These are phyloP conservation scores for Ophiostoma perfectum DNA, from an alignment of 2,329 filamentous ascomycete species.

Conservation along the genomic window DNA sequence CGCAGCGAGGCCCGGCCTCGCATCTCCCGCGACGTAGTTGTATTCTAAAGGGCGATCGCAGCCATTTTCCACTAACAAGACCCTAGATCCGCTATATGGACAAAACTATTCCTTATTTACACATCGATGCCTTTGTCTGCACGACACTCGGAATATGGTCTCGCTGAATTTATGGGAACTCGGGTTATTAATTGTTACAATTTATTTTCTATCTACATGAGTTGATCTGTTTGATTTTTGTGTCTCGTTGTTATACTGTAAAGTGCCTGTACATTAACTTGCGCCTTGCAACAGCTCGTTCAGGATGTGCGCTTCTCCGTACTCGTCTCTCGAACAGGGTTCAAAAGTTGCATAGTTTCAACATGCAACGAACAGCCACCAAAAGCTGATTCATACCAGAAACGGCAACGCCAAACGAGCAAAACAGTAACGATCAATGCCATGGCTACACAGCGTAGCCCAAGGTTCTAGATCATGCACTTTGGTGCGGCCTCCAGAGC, in stretches of 20 bases:
- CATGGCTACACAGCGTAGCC: constrained; percentile 19
- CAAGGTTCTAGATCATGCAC: constrained; percentile 27
- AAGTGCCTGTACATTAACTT: no score
- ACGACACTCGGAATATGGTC: not conserved
- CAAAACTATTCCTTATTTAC: not conserved
- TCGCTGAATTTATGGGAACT: not conserved
- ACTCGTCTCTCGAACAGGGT: not conserved
- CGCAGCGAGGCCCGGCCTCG: not conserved
- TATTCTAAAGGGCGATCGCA: not conserved
- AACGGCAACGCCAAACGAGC: constrained; percentile 26
- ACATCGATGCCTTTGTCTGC: not conserved
- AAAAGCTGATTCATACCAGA: constrained; percentile 18
- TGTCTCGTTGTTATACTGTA: no score
- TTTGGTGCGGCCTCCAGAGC: constrained; percentile 14
- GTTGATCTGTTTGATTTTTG: no score
- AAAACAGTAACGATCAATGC: not conserved
- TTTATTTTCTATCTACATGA: no score
- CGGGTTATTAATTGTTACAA: no score
- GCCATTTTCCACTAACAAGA: not conserved
- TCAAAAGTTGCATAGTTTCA: not conserved
- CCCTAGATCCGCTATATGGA: not conserved
- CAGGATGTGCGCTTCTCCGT: no score
- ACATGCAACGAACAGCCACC: not conserved
- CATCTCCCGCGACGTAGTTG: not conserved
- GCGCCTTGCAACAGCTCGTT: no score